Conservation (phyloP, 2,329 filamentous ascomycete genomes). For the Phaeosphaeriaceae sp. region DNA sequence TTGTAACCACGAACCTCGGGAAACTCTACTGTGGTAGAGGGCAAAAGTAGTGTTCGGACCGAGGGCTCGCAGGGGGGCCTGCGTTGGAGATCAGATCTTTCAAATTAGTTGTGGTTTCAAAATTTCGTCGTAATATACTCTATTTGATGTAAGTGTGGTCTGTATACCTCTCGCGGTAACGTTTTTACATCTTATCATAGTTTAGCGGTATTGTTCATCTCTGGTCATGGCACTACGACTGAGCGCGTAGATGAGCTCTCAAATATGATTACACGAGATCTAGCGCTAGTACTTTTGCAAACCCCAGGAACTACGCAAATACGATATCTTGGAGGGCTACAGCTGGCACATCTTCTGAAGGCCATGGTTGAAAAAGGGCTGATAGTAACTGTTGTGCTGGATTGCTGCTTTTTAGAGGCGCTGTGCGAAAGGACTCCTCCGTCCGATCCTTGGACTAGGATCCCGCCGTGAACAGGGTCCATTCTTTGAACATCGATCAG, state of each 20-base stretch:
- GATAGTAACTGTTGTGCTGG: slow-evolving; percentile 5
- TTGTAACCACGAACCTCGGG: too few species aligned
- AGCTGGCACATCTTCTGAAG: background rate
- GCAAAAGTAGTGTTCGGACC: too few species aligned
- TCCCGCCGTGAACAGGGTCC: background rate
- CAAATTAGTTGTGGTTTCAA: too few species aligned
- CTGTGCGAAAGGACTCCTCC: background rate
- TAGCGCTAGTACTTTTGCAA: background rate
- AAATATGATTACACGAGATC: background rate
- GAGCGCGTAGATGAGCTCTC: background rate
- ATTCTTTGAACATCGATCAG: too few species aligned
- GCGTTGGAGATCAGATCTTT: too few species aligned
- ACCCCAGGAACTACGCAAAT: background rate
- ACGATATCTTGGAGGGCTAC: background rate
- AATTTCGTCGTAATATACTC: too few species aligned
- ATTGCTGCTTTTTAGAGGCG: slow-evolving; percentile 7
- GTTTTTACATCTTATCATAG: too few species aligned
- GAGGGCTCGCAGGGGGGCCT: too few species aligned
- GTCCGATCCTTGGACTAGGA: background rate
- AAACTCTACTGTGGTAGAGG: too few species aligned
- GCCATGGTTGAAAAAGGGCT: slow-evolving; percentile 6
- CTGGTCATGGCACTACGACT: background rate
- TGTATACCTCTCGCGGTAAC: too few species aligned
- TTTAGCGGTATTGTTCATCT: too few species aligned
- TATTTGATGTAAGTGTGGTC: too few species aligned